A percentile compares a stretch with the other conserved stretches of the same genome.
phyloP scores from a whole-genome alignment of 441 rosid genomes.

The Cnidoscolus chayamansa region DNA sequence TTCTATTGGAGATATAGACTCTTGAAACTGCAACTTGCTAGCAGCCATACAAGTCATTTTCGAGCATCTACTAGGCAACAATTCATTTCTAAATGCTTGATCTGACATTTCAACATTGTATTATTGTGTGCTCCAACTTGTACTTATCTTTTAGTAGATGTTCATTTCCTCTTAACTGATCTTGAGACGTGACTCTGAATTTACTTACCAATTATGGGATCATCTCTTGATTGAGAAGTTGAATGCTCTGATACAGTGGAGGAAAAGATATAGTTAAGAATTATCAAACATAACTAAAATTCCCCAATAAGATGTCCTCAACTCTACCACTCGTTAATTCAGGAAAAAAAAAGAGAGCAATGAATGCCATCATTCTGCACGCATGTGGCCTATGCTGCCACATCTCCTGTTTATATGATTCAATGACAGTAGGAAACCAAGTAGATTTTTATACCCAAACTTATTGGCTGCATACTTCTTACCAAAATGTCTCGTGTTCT shows the following conservation, averaged over 20 bases:
- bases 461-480: slow-evolving; percentile 4
- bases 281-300: not conserved
- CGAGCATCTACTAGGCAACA: slow-evolving; percentile 21
- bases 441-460: not conserved
- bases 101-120: slow-evolving; percentile 23
- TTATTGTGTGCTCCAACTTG: slow-evolving; percentile 24
- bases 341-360: not conserved
- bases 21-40: not conserved
- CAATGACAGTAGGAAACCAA: not conserved
- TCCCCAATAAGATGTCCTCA: not conserved
- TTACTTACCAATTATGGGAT: slow-evolving; percentile 2
- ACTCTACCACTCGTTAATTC: not conserved
- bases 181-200: slow-evolving; percentile 13
- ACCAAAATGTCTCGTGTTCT: slow-evolving; percentile 8
- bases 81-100: slow-evolving; percentile 21
- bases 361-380: slow-evolving; percentile 1
- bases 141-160: slow-evolving; percentile 15
- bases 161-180: slow-evolving; percentile 14
- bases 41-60: slow-evolving; percentile 25
- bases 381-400: slow-evolving; percentile 21
- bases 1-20: not conserved
- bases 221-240: slow-evolving; percentile 2
- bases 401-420: slow-evolving; percentile 13
- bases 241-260: not conserved
- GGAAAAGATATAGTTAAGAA: slow-evolving; percentile 4